A percentile compares a stretch with the other conserved stretches of the same genome.
Evolutionary conservation across 2,329 filamentous ascomycete genomes (phyloP).

Genomic region (Alternaria hordeiaustralica): DNA sequence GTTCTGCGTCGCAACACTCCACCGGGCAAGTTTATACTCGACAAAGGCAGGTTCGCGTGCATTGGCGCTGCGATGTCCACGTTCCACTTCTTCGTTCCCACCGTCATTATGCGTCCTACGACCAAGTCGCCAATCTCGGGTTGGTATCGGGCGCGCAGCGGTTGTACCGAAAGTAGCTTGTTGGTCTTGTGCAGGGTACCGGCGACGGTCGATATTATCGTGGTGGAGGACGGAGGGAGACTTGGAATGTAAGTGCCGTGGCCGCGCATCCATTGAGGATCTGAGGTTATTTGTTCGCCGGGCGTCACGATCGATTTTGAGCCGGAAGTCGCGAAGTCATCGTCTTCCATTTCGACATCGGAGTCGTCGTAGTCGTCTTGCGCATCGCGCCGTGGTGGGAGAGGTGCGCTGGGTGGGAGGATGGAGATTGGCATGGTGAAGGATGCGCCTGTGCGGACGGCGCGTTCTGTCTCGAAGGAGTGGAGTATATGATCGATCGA

Average conservation of each 20-base stretch:
- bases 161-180: slow-evolving; percentile 91
- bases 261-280: slow-evolving; percentile 98
- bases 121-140: slow-evolving; percentile 97
- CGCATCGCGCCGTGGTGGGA: slow-evolving; percentile 37
- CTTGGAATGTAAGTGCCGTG: slow-evolving; percentile 85
- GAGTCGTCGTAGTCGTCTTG: slow-evolving; percentile 56
- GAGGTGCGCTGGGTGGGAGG: slow-evolving; percentile 56
- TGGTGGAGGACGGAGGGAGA: slow-evolving; percentile 54
- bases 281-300: slow-evolving; percentile 84
- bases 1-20: slow-evolving; percentile 91
- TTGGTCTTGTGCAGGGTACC: slow-evolving; percentile 93
- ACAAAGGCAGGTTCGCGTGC: slow-evolving; percentile 83
- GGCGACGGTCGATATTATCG: slow-evolving; percentile 88
- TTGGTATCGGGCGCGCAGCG: slow-evolving; percentile 88
- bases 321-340: slow-evolving; percentile 38
- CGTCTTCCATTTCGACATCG: slow-evolving; percentile 58
- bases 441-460: not conserved
- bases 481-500: not conserved
- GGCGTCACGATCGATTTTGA: slow-evolving; percentile 75
- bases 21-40: slow-evolving; percentile 91
- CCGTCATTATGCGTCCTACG: slow-evolving; percentile 89
- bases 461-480: not conserved
- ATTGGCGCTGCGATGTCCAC: slow-evolving; percentile 91
- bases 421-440: slow-evolving; percentile 65
- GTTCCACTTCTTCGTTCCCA: slow-evolving; percentile 92